These are phyloP conservation scores for Candida coquimbonensis DNA, from an alignment of 805 yeast species.

Conservation along the genomic window DNA sequence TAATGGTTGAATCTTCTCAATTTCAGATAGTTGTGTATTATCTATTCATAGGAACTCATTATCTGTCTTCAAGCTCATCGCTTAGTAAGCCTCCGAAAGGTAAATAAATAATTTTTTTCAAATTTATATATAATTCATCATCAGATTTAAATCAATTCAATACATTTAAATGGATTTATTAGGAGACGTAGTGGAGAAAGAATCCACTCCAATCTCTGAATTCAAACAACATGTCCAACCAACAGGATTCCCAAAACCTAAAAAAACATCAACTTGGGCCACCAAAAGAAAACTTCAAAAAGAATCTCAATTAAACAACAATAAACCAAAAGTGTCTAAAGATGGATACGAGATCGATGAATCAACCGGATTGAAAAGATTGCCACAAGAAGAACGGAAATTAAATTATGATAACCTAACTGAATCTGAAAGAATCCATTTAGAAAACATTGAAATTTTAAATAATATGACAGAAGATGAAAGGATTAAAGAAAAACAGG, in stretches of 20 bases:
- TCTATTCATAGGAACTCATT: no score
- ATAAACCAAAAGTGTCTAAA: slow-evolving; percentile 49
- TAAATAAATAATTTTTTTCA: background rate
- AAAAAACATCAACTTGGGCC: slow-evolving; percentile 66
- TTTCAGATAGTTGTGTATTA: no score
- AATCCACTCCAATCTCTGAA: slow-evolving; percentile 89
- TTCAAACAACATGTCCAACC: slow-evolving; percentile 40
- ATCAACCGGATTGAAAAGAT: slow-evolving; percentile 74
- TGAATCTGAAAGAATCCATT: slow-evolving; percentile 69
- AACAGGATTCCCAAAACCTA: slow-evolving; percentile 78
- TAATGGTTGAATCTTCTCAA: no score
- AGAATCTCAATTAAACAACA: slow-evolving; percentile 53
- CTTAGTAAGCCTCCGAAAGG: background rate
- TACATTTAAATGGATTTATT: slow-evolving; percentile 63
- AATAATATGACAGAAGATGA: slow-evolving; percentile 60
- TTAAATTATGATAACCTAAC: slow-evolving; percentile 28
- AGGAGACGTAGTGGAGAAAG: slow-evolving; percentile 86
- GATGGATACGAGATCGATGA: slow-evolving; percentile 84
- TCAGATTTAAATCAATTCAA: no score
- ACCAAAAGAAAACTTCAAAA: slow-evolving; percentile 78
- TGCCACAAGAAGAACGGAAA: slow-evolving; percentile 87
- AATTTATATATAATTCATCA: background rate
- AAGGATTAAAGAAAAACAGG: slow-evolving; percentile 55
- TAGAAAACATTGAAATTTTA: slow-evolving; percentile 62
- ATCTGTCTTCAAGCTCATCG: background rate